Base-by-base conservation (phyloP, 108 stramenopile species). In the Skeletonema marinoi region DNA sequence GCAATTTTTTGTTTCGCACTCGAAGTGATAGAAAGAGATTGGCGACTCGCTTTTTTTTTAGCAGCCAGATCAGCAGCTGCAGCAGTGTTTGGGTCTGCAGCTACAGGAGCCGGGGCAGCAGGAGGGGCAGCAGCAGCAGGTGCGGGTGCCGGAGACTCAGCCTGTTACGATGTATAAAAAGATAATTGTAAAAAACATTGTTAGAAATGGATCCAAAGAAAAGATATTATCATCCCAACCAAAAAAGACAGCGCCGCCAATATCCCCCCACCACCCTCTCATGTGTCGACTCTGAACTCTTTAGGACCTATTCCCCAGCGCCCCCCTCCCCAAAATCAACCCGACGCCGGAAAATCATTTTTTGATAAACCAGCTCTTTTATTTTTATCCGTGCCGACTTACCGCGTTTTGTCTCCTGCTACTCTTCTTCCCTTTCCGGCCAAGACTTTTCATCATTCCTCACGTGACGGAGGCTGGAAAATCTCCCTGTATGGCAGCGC, bases 11-110 rank as follows among this genome's bases (percentile, higher is more conserved):
- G 73, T 48, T 74, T 68, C n/a, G 69, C 65, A 16, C 48, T 48
- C 64, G 69, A 70, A 56, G 80, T 36, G 54, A 81, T 60, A 56
- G 80, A 81, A 32, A 81, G 73, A 54, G 80, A 81, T 31, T 81
- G 72, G 38, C 80, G 80, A 19, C 65, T 70, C 61, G 74, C 75
- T 36, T 44, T 68, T 32, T 81, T 81, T n/a, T 56, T 56, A 3
- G 54, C 19, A 4, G 48, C 48, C 17, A 29, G 25, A 56, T 56
- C 54, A 1, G 21, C 39, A 32, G 29, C 62, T 30, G 17, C 61
- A 41, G 73, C 72, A 11, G 66, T 7, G 3, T 68, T 25, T 14
- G 73, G 30, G 19, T 63, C 21, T 3, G 64, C 12, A 19, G 56
- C 41, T 13, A 32, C 60, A 51, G 70, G 51, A 2, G 65, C 50